Percentiles rank a stretch among this genome's conserved stretches.
phyloP scores from a whole-genome alignment of 768 basidiomycete genomes.

The Hydnomerulius pinastri region DNA sequence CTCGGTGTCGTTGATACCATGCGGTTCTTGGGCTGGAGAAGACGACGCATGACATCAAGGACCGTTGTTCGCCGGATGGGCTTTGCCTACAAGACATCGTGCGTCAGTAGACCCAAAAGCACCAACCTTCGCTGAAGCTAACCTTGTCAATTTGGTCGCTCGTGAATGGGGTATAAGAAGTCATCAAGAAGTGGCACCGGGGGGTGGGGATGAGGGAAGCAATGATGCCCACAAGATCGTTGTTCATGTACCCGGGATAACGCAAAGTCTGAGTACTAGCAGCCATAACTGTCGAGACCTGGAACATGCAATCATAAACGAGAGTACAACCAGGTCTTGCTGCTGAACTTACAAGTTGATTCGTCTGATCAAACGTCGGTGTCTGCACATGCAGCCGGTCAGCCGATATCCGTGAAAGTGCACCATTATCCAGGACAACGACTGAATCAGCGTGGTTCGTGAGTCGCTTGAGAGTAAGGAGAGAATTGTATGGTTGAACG shows the following conservation, averaged over 20 bases:
- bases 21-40: conserved; percentile 97
- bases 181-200: conserved; percentile 97
- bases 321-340: neutral
- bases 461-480: conserved; percentile 89
- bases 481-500: conserved; percentile 96
- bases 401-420: conserved; percentile 87
- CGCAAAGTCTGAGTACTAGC: conserved; percentile 96
- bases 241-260: conserved; percentile 99
- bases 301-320: neutral
- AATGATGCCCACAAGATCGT: conserved; percentile 95
- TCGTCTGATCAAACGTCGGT: conserved; percentile 88
- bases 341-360: conserved; percentile 70
- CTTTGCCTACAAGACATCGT: conserved; percentile 66
- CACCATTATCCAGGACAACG: conserved; percentile 96
- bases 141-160: conserved; percentile 97
- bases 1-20: conserved; percentile 95
- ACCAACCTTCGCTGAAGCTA: conserved; percentile 12
- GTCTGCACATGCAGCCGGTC: conserved; percentile 89
- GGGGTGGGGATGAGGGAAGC: conserved; percentile 97
- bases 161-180: conserved; percentile 97
- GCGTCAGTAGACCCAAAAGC: neutral
- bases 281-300: conserved; percentile 98
- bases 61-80: conserved; percentile 95
- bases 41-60: conserved; percentile 96
- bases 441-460: conserved; percentile 97